Evolutionary conservation across 176 grass and related monocot genomes (phyloP), one percentile per base, ranked within the genome.

Genomic region (Microstegium vimineum): DNA sequence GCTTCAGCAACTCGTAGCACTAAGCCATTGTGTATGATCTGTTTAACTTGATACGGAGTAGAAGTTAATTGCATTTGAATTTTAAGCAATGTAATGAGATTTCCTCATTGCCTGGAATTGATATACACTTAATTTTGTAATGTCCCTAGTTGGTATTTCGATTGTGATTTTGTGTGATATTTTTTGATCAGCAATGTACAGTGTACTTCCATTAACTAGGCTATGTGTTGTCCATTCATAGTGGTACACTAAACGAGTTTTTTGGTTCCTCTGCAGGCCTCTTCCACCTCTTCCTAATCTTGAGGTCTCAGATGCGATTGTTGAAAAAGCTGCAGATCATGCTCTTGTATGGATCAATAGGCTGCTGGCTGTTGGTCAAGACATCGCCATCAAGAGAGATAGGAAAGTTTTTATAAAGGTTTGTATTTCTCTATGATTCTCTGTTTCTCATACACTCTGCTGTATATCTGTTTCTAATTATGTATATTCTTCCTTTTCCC

Each of bases 231-330:
- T 60, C 18, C 75, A 25, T 38, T 43, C 35, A 33, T 20, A 23
- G 62, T 49, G 30, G 57, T 45, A 67, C 10, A 3, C 27, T 80
- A 17, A 66, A 61, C 20, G 81, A 13, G 5, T 69, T 38, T 11
- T 62, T 65, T 77, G 73, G 82, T 35, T 13, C 20, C 51, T 76
- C 74, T 77, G 62, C 83, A 99, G 96, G 37, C 97, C 97, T 81
- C 90, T 96, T 82, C 97, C 97, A 34, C 97, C 97, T 54, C 77
- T 92, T 63, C 93, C 93, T 23, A 99, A 99, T 86, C 79, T 99
- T 59, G 97, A 99, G 81, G 77, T 94, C 9, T 94, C 97, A 32
- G 91, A 99, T 87, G 91, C 64, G 10, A 72, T 92, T 2, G 81
- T 90, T 36, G 77, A 91, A 81, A 99, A 94, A 76, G 81, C 61